Conservation (phyloP, 228 moss, liverwort and hornwort genomes). For the Sphagnum fallax region DNA sequence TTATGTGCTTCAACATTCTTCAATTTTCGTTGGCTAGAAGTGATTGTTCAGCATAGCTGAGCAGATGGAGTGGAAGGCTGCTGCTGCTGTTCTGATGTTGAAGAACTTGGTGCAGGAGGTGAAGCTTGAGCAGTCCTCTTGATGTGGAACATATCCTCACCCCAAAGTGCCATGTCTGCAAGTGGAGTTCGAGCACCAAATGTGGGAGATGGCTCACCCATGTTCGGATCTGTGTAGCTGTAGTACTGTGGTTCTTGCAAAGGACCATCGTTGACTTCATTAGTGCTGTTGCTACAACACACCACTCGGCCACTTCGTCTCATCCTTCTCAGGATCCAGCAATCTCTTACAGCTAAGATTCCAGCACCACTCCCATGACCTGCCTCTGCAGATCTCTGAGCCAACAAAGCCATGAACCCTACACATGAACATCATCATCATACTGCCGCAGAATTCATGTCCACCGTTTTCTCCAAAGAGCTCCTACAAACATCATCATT, state of each 20-base stretch:
- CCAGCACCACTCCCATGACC: too few relatives aligned
- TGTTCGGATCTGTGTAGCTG: constrained; percentile 72
- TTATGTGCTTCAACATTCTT: constrained; percentile 25
- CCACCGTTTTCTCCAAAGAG: too few relatives aligned
- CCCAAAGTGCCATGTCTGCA: constrained; percentile 57
- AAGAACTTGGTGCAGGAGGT: constrained; percentile 9
- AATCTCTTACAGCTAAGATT: too few relatives aligned
- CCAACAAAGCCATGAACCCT: too few relatives aligned
- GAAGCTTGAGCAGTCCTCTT: constrained; percentile 37
- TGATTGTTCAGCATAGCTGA: constrained; percentile 5
- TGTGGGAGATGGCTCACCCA: constrained; percentile 73
- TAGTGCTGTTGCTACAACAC: constrained; percentile 35
- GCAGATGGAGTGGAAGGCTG: background rate
- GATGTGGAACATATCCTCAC: constrained; percentile 62
- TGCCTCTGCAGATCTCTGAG: too few relatives aligned
- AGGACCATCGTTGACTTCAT: constrained; percentile 51
- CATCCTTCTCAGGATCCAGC: background rate
- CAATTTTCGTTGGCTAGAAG: constrained; percentile 26
- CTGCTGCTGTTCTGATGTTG: background rate
- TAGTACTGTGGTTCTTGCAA: constrained; percentile 46
- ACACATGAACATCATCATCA: too few relatives aligned
- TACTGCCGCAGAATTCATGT: too few relatives aligned
- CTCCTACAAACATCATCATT: too few relatives aligned
- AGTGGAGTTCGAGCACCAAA: constrained; percentile 60
- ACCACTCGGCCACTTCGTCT: constrained; percentile 7